Evolutionary conservation across 2,329 filamentous ascomycete genomes (phyloP).

Genomic region (Lasiodiplodia gonubiensis): DNA sequence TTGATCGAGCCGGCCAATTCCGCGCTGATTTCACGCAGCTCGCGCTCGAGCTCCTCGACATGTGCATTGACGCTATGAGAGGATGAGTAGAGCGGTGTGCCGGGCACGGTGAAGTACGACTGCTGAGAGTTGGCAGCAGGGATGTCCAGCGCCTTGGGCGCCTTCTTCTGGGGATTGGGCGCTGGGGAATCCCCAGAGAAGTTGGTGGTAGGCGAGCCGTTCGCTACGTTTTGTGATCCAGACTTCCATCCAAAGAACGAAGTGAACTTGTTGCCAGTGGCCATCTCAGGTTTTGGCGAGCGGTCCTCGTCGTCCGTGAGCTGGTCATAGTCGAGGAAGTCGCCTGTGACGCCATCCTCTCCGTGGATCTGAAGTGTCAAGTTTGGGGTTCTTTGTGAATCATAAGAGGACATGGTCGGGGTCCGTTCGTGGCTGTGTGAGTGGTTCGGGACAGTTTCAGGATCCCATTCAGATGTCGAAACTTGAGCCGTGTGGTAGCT

Average conservation of each 20-base stretch:
- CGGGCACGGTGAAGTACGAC: conserved; percentile 55
- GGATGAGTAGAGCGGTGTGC: conserved; percentile 52
- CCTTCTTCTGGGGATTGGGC: conserved; percentile 49
- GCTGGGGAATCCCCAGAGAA: conserved; percentile 65
- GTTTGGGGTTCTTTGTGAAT: conserved; percentile 38
- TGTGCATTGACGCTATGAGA: conserved; percentile 59
- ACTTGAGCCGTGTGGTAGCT: conserved; percentile 39
- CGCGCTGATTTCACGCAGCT: conserved; percentile 88
- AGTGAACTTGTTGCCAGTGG: conserved; percentile 60
- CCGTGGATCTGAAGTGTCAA: conserved; percentile 41
- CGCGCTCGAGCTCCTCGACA: conserved; percentile 89
- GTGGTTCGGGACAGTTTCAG: conserved; percentile 33
- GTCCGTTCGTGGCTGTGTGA: conserved; percentile 39
- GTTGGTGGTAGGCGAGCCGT: conserved; percentile 65
- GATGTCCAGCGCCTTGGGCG: conserved; percentile 57
- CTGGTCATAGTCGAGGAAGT: conserved; percentile 44
- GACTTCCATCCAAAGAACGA: conserved; percentile 73
- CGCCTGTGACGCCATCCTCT: conserved; percentile 43
- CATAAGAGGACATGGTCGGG: conserved; percentile 46
- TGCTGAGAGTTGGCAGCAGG: conserved; percentile 54
- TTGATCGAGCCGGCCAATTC: conserved; percentile 93
- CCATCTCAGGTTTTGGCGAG: conserved; percentile 31
- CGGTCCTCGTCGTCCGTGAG: conserved; percentile 36
- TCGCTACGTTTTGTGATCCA: conserved; percentile 55
- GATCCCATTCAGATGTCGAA: conserved; percentile 37